A percentile compares a stretch with the other conserved stretches of the same genome.
Evolutionary conservation across 2,329 filamentous ascomycete genomes (phyloP).

Genomic region (Penicillium sp.): DNA sequence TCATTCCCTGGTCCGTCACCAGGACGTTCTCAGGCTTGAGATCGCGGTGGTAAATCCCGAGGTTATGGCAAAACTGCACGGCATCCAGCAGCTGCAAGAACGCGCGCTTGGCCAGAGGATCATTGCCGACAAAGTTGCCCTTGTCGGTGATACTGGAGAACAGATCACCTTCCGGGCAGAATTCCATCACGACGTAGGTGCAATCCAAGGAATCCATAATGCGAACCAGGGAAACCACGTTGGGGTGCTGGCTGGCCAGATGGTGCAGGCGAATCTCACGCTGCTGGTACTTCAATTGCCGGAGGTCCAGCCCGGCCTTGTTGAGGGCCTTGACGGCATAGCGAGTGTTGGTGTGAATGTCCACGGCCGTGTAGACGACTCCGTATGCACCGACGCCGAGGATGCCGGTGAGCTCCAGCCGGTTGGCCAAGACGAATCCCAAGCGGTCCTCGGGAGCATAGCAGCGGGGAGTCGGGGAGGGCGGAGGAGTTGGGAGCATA

Average conservation of each 20-base stretch:
- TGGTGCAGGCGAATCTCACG: constrained; percentile 92
- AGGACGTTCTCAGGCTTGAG: constrained; percentile 98
- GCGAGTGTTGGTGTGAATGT: constrained; percentile 73
- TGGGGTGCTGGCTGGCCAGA: constrained; percentile 80
- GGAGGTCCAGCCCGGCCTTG: constrained; percentile 85
- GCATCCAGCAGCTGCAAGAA: constrained; percentile 97
- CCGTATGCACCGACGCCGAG: constrained; percentile 94
- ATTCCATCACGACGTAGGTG: constrained; percentile 95
- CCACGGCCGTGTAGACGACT: constrained; percentile 87
- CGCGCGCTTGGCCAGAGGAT: constrained; percentile 77
- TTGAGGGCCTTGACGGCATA: constrained; percentile 97
- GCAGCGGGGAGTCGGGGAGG: constrained; percentile 49
- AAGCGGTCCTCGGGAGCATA: constrained; percentile 77
- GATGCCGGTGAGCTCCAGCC: constrained; percentile 78
- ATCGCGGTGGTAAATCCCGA: constrained; percentile 95
- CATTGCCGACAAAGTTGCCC: constrained; percentile 89
- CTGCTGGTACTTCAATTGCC: constrained; percentile 87
- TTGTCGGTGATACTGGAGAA: constrained; percentile 97
- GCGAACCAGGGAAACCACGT: constrained; percentile 90
- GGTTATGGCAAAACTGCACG: constrained; percentile 88
- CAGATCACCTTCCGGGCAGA: constrained; percentile 92
- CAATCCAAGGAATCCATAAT: constrained; percentile 90
- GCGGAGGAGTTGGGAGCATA: constrained; percentile 48
- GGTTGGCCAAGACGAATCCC: constrained; percentile 77
- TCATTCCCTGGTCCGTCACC: constrained; percentile 82